These are phyloP conservation scores for Ceratocystis cubensis DNA, from an alignment of 2,329 filamentous ascomycete genomes.

Conservation along the genomic window DNA sequence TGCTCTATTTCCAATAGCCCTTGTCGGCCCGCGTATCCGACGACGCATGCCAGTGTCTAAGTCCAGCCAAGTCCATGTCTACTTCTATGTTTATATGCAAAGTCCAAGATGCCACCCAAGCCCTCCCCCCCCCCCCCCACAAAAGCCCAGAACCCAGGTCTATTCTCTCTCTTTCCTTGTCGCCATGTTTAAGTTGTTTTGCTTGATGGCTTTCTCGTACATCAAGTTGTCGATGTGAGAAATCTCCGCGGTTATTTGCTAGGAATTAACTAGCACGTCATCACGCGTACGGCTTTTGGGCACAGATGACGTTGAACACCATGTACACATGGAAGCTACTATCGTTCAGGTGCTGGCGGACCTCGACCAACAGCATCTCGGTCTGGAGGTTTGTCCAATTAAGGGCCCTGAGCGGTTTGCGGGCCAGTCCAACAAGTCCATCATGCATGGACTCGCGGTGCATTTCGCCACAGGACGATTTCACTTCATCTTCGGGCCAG, in stretches of 20 bases:
- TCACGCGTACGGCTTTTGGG: slow-evolving; percentile 28
- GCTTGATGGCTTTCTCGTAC: background rate
- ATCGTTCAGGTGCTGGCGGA: slow-evolving; percentile 31
- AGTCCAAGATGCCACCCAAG: background rate
- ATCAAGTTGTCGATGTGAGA: too few relatives aligned
- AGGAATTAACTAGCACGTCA: background rate
- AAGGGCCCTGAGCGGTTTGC: slow-evolving; percentile 31
- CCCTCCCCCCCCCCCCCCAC: background rate
- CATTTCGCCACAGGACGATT: slow-evolving; percentile 35
- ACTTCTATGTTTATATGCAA: background rate
- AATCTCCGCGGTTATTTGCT: too few relatives aligned
- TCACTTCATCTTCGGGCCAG: slow-evolving; percentile 33
- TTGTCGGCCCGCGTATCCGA: background rate
- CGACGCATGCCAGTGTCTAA: background rate
- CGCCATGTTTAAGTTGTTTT: background rate
- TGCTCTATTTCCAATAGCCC: too few relatives aligned
- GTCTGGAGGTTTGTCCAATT: slow-evolving; percentile 33
- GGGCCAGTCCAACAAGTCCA: slow-evolving; percentile 31
- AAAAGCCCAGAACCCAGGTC: background rate
- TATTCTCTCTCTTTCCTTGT: background rate
- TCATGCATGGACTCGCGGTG: slow-evolving; percentile 33
- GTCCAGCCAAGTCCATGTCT: background rate
- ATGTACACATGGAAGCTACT: slow-evolving; percentile 32
- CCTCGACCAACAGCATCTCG: slow-evolving; percentile 34
- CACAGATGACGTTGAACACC: slow-evolving; percentile 31